Conservation (phyloP, 768 basidiomycete species). For the Pilatotrama ljubarskyi region DNA sequence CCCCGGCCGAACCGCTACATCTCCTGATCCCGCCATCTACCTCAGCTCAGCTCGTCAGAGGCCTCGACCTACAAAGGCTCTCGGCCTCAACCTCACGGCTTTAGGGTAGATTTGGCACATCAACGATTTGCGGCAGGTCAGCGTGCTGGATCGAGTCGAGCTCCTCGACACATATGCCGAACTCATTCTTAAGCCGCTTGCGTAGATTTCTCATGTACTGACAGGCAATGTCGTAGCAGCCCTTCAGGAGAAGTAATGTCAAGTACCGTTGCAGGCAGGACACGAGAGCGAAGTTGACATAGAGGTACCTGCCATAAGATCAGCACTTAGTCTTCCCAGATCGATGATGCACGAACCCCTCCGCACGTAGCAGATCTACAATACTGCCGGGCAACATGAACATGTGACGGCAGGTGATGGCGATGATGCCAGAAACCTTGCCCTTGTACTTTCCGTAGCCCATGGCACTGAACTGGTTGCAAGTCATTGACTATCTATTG, state of each 20-base stretch:
- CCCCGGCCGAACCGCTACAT: no score
- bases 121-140: neutral
- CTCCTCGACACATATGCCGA: neutral
- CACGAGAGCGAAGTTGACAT: constrained; percentile 15
- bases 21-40: no score
- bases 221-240: constrained; percentile 31
- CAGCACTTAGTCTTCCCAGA: neutral
- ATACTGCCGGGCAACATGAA: constrained; percentile 16
- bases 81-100: no score
- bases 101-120: no score
- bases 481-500: constrained; percentile 12
- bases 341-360: constrained; percentile 20
- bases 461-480: constrained; percentile 23
- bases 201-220: constrained; percentile 22
- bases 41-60: no score
- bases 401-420: constrained; percentile 21
- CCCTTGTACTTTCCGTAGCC: constrained; percentile 11
- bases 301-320: constrained; percentile 5
- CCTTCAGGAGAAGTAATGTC: constrained; percentile 2
- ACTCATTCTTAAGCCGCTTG: constrained; percentile 5
- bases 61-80: no score
- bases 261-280: constrained; percentile 16
- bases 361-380: constrained; percentile 23
- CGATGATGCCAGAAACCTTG: constrained; percentile 16
- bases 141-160: neutral